phyloP scores from a whole-genome alignment of 2,329 filamentous ascomycete genomes.

The Trichoderma pleuroti region DNA sequence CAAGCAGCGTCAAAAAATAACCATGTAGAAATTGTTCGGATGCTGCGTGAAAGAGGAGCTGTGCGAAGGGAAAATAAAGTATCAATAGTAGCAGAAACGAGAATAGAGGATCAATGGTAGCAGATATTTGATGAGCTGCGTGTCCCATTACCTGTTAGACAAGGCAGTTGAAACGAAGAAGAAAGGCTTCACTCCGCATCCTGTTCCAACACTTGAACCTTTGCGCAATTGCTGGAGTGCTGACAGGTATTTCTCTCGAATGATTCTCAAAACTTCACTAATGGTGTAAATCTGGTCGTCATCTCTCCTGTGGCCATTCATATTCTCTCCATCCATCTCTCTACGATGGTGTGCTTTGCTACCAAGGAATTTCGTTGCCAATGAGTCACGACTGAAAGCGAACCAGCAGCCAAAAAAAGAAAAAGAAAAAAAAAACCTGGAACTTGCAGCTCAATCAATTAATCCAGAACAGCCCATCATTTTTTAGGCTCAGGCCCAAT shows the following conservation, averaged over 20 bases:
- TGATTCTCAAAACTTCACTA: background rate
- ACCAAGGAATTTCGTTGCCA: background rate
- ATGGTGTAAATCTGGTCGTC: no score
- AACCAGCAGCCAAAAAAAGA: background rate
- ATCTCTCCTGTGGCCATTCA: background rate
- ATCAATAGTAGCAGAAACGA: no score
- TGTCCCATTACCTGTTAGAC: no score
- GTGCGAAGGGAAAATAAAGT: no score
- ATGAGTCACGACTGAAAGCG: background rate
- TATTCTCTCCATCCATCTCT: background rate
- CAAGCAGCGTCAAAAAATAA: no score
- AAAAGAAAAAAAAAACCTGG: background rate
- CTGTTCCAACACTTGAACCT: no score
- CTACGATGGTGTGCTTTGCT: background rate
- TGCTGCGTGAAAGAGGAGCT: background rate
- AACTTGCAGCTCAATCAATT: background rate
- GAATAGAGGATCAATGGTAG: no score
- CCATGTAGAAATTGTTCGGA: no score
- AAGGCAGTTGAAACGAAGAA: no score
- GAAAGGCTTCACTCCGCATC: no score
- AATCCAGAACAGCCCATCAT: background rate
- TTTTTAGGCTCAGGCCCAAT: background rate
- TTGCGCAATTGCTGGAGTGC: no score
- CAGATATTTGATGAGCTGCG: no score
- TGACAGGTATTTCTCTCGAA: background rate